Conservation (phyloP, 352 stramenopile species). For the Vaucheria bursata region DNA sequence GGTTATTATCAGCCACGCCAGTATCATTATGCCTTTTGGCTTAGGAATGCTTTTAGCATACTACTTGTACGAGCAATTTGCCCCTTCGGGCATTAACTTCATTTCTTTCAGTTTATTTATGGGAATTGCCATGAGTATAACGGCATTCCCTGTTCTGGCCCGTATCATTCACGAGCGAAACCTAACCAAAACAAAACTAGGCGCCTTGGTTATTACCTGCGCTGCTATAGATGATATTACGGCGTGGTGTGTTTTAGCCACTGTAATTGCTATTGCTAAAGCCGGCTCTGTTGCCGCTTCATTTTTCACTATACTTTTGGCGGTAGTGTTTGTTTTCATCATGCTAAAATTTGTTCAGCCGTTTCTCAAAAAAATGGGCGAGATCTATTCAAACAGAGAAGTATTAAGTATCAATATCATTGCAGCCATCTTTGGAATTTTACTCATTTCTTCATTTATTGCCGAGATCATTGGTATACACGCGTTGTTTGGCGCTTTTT, state of each 20-base stretch:
- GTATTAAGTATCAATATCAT: no score
- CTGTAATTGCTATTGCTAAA: slow-evolving; percentile 22
- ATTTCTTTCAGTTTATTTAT: slow-evolving; percentile 29
- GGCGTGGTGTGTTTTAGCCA: slow-evolving; percentile 22
- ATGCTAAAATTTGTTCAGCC: slow-evolving; percentile 20
- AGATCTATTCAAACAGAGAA: no score
- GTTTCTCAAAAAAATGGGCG: no score
- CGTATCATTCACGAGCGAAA: slow-evolving; percentile 24
- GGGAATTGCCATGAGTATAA: slow-evolving; percentile 26
- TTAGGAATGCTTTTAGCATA: no score
- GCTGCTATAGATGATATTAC: slow-evolving; percentile 19
- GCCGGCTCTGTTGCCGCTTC: slow-evolving; percentile 8
- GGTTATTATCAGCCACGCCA: slow-evolving; percentile 9
- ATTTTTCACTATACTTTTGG: slow-evolving; percentile 19
- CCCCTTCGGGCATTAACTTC: no score
- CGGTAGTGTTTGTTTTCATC: slow-evolving; percentile 11
- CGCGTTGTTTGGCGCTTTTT: slow-evolving; percentile 29
- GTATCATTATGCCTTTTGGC: no score
- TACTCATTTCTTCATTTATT: slow-evolving; percentile 15
- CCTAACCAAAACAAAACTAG: slow-evolving; percentile 15
- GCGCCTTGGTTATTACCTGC: neutral
- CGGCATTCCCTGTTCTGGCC: slow-evolving; percentile 34
- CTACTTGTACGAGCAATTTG: no score
- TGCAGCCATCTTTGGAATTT: no score
- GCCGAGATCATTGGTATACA: slow-evolving; percentile 33